These are phyloP conservation scores for Astragalus membranaceus DNA, from an alignment of 306 rosid species.

Conservation along the genomic window DNA sequence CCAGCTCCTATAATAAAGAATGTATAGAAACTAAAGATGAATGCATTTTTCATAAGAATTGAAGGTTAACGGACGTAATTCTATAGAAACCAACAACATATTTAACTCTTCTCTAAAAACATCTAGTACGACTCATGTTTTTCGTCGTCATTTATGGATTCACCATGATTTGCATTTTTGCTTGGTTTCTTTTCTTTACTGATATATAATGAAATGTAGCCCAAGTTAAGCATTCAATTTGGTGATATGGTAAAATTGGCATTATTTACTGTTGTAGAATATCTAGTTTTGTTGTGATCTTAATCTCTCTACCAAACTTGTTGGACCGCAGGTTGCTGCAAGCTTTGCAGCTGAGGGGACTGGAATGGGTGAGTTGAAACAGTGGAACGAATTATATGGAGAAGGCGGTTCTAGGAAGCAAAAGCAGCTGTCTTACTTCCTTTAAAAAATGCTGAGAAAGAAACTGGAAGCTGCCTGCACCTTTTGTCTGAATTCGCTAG, in stretches of 20 bases:
- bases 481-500: too few relatives aligned
- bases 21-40: too few relatives aligned
- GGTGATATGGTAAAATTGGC: neutral
- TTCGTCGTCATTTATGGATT: neutral
- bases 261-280: neutral
- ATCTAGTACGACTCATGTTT: neutral
- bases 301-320: neutral
- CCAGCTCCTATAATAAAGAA: too few relatives aligned
- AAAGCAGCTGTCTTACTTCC: constrained; percentile 75
- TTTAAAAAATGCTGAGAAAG: constrained; percentile 24
- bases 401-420: constrained; percentile 95
- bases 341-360: constrained; percentile 87
- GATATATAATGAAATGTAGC: neutral
- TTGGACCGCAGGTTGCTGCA: constrained; percentile 62
- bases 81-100: too few relatives aligned
- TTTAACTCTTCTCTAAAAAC: neutral
- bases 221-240: neutral
- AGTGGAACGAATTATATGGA: constrained; percentile 84
- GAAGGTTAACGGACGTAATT: too few relatives aligned
- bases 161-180: too few relatives aligned
- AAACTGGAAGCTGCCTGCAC: too few relatives aligned
- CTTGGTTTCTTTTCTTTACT: neutral
- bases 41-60: too few relatives aligned
- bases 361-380: constrained; percentile 80
- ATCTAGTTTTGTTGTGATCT: neutral